Percentiles rank a stretch among this genome's conserved stretches.
Conservation (phyloP, 2,329 filamentous ascomycete genomes). For the Pseudogymnoascus destructans region DNA sequence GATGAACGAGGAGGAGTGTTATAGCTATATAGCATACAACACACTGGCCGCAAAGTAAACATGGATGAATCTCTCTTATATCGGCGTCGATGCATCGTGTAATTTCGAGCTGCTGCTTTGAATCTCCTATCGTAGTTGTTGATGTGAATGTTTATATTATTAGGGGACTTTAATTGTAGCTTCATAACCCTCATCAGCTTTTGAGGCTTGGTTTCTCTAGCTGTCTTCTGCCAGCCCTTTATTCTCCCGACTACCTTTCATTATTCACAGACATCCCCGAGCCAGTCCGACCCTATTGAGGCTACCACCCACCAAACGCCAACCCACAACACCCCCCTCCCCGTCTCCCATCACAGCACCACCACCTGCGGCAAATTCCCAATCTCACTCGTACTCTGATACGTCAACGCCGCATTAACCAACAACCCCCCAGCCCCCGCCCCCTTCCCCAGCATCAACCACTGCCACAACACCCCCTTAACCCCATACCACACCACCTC, state of each 20-base stretch:
- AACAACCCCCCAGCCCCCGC: conserved; percentile 36
- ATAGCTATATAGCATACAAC: not conserved
- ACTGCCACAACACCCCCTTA: conserved; percentile 42
- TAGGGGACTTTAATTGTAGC: not conserved
- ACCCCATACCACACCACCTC: conserved; percentile 39
- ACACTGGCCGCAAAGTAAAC: not conserved
- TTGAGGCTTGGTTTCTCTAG: not conserved
- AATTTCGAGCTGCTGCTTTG: not conserved
- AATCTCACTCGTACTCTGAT: conserved; percentile 34
- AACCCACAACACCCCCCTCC: not conserved
- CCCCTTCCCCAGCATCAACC: conserved; percentile 39
- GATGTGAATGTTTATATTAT: not conserved
- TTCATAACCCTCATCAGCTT: not conserved
- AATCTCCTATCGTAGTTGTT: not conserved
- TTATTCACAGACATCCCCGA: not conserved
- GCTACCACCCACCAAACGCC: not conserved
- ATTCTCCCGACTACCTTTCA: not conserved
- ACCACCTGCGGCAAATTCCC: conserved; percentile 30
- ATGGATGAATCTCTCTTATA: not conserved
- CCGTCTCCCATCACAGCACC: conserved; percentile 16
- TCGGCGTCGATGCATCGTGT: too few species aligned
- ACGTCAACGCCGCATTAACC: conserved; percentile 48
- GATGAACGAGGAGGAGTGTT: not conserved
- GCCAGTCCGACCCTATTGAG: not conserved
- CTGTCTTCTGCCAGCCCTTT: not conserved